phyloP scores from a whole-genome alignment of 805 yeast genomes.

The Yarrowia sp. region DNA sequence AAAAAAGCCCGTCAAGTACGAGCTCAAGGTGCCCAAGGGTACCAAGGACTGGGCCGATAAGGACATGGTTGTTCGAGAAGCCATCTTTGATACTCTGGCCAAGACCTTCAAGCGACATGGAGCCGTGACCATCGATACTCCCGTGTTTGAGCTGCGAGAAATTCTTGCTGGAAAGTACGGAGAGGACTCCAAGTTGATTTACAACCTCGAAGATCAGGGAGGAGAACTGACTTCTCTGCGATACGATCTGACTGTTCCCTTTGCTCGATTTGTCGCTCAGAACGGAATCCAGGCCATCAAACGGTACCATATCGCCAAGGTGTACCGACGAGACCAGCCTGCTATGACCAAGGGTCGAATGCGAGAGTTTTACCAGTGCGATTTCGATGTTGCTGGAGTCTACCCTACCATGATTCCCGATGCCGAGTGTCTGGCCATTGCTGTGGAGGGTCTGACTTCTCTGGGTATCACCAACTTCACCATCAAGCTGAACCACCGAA shows the following conservation, averaged over 20 bases:
- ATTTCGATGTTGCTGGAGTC: slow-evolving; percentile 91
- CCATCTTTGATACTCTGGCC: slow-evolving; percentile 71
- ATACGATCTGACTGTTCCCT: slow-evolving; percentile 96
- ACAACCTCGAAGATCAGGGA: slow-evolving; percentile 97
- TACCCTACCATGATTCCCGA: slow-evolving; percentile 97
- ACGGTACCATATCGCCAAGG: slow-evolving; percentile 96
- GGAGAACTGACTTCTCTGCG: slow-evolving; percentile 95
- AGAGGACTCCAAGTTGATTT: slow-evolving; percentile 94
- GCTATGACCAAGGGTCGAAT: slow-evolving; percentile 99
- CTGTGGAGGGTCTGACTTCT: slow-evolving; percentile 79
- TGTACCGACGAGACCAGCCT: slow-evolving; percentile 98
- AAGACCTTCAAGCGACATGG: slow-evolving; percentile 89
- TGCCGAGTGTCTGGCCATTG: slow-evolving; percentile 77
- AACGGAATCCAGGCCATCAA: slow-evolving; percentile 86
- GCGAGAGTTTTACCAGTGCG: slow-evolving; percentile 99
- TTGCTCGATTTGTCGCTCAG: slow-evolving; percentile 96
- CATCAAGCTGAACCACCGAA: slow-evolving; percentile 91
- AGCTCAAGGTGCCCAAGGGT: slow-evolving; percentile 93
- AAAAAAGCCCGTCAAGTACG: slow-evolving; percentile 48
- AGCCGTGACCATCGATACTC: slow-evolving; percentile 97
- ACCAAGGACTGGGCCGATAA: slow-evolving; percentile 97
- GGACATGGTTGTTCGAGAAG: slow-evolving; percentile 94
- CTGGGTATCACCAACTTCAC: slow-evolving; percentile 88
- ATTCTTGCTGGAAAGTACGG: slow-evolving; percentile 97
- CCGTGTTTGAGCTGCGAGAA: slow-evolving; percentile 94